Evolutionary conservation across 192 early-diverging fungal species (phyloP).

Genomic region (Physocladia obscura): DNA sequence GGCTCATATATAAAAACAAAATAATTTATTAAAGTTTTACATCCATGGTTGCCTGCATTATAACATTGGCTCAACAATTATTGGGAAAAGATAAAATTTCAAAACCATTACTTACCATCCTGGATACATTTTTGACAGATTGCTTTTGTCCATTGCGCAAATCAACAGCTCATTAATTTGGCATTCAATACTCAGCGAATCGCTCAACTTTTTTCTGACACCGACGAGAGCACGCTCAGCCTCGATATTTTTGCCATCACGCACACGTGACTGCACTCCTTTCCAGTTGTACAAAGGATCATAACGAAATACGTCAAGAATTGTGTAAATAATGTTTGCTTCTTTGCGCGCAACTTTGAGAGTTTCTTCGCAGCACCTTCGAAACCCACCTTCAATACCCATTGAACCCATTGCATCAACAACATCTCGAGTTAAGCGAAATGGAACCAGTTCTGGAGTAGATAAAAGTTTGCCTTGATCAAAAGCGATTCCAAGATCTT

Average conservation of each 20-base stretch:
- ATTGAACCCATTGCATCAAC: constrained; percentile 84
- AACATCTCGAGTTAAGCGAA: constrained; percentile 86
- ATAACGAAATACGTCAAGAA: constrained; percentile 92
- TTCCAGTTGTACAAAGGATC: constrained; percentile 84
- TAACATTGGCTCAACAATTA: neutral
- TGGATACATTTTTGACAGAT: constrained; percentile 63
- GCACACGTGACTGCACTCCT: constrained; percentile 10
- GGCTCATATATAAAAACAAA: neutral
- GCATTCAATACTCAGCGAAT: constrained; percentile 63
- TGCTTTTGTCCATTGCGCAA: constrained; percentile 58
- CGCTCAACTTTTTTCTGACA: constrained; percentile 61
- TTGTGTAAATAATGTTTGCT: constrained; percentile 74
- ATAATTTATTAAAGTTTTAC: neutral
- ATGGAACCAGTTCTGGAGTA: constrained; percentile 89
- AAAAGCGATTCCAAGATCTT: constrained; percentile 90
- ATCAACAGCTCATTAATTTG: constrained; percentile 73
- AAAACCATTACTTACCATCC: constrained; percentile 38
- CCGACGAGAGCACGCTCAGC: constrained; percentile 65
- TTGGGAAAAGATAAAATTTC: neutral
- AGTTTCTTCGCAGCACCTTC: constrained; percentile 73
- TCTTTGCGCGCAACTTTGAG: constrained; percentile 77
- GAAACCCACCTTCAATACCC: constrained; percentile 78
- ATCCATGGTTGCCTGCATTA: constrained; percentile 30
- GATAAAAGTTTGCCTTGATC: constrained; percentile 86
- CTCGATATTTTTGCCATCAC: constrained; percentile 58